Conservation (phyloP, 2,329 filamentous ascomycete genomes). For the Fusarium buxicola region DNA sequence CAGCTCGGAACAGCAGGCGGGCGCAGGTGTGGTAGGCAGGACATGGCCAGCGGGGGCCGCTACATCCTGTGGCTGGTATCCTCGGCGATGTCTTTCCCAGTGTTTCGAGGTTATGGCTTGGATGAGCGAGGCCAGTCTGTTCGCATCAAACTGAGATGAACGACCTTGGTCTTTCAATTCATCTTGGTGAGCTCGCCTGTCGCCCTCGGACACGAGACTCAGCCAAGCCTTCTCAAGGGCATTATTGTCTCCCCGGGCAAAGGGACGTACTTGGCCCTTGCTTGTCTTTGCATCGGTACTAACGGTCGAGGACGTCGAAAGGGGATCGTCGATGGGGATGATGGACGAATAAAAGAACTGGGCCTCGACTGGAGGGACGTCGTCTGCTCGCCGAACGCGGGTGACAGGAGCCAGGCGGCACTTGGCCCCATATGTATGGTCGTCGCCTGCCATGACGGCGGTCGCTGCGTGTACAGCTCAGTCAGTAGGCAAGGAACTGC, state of each 20-base stretch:
- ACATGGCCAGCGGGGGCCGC: conserved; percentile 44
- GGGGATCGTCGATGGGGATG: conserved; percentile 86
- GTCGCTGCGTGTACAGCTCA: conserved; percentile 16
- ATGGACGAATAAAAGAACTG: conserved; percentile 90
- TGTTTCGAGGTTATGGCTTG: conserved; percentile 60
- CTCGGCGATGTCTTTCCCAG: conserved; percentile 58
- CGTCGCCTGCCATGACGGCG: conserved; percentile 35
- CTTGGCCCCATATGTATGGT: conserved; percentile 69
- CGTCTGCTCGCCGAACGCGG: conserved; percentile 54
- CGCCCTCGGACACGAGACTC: conserved; percentile 63
- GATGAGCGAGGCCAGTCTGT: conserved; percentile 51
- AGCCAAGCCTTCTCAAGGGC: conserved; percentile 84
- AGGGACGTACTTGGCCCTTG: conserved; percentile 77
- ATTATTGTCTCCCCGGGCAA: conserved; percentile 82
- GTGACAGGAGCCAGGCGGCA: conserved; percentile 67
- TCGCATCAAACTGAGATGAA: conserved; percentile 22
- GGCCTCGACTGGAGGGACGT: conserved; percentile 70
- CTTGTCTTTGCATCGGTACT: conserved; percentile 62
- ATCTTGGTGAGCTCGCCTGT: conserved; percentile 60
- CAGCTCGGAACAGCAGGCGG: conserved; percentile 63
- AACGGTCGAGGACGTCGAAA: conserved; percentile 72
- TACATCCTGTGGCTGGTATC: conserved; percentile 49
- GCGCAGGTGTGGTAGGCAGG: conserved; percentile 47
- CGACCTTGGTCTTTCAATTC: conserved; percentile 38
- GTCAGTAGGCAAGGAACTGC: conserved; percentile 3